These are phyloP conservation scores for Kondoa subrosea DNA, from an alignment of 768 basidiomycete species.

Conservation along the genomic window DNA sequence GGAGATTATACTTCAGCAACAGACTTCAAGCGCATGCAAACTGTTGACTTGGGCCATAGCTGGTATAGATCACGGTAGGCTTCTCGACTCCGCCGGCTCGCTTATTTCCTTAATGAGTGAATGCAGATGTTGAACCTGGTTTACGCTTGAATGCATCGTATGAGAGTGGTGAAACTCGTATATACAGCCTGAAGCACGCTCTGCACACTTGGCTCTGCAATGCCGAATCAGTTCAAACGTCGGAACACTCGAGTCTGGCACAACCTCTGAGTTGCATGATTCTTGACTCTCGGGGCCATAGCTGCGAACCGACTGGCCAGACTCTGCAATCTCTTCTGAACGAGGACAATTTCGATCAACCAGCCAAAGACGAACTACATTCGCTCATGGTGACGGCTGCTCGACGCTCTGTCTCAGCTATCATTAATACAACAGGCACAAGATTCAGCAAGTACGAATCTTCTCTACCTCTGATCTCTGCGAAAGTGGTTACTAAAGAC, in stretches of 20 bases:
- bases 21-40: conserved; percentile 37
- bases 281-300: conserved; percentile 28
- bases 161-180: conserved; percentile 44
- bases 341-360: neutral
- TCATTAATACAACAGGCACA: conserved; percentile 21
- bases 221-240: conserved; percentile 29
- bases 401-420: conserved; percentile 10
- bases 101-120: neutral
- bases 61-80: conserved; percentile 41
- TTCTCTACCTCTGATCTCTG: neutral
- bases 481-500: neutral
- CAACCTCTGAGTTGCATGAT: conserved; percentile 32
- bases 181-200: conserved; percentile 43
- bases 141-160: conserved; percentile 48
- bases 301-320: neutral
- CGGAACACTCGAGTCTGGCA: conserved; percentile 33
- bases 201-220: conserved; percentile 36
- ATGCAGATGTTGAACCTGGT: conserved; percentile 35
- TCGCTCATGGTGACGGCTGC: conserved; percentile 21
- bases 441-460: conserved; percentile 12
- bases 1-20: conserved; percentile 42
- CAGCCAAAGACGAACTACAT: conserved; percentile 17
- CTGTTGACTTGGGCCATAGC: conserved; percentile 54
- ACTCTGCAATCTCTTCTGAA: conserved; percentile 10
- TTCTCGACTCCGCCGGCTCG: neutral